Evolutionary conservation across 169 alveolate genomes (phyloP).

Genomic region (Plasmodium malariae): DNA sequence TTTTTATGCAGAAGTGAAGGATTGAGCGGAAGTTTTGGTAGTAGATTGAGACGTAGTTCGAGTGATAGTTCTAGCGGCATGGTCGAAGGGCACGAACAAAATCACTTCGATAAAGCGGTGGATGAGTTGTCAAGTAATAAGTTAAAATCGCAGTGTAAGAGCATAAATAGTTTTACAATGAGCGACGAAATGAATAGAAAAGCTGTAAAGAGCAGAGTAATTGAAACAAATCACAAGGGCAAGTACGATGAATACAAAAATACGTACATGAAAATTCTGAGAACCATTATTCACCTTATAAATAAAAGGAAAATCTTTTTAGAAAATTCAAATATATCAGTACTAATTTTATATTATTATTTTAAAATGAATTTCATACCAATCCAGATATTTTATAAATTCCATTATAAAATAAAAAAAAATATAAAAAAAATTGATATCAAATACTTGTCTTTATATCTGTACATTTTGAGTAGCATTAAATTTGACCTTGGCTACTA

Average conservation of each 20-base stretch:
- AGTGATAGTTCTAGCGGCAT: no score
- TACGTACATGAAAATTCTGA: constrained; percentile 39
- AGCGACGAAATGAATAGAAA: no score
- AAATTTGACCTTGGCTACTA: constrained; percentile 30
- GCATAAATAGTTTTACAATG: no score
- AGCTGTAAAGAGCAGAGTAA: no score
- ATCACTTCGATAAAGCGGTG: neutral
- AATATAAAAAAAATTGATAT: constrained; percentile 48
- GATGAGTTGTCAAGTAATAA: no score
- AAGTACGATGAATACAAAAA: constrained; percentile 31
- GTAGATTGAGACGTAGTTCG: no score
- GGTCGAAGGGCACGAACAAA: neutral
- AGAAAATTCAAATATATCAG: constrained; percentile 49
- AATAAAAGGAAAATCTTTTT: constrained; percentile 9
- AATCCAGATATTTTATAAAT: constrained; percentile 57
- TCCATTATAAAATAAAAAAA: constrained; percentile 42
- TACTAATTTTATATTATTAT: constrained; percentile 29
- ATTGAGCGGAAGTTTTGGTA: no score
- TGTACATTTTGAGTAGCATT: constrained; percentile 43
- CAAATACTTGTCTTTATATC: constrained; percentile 31
- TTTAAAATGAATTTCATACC: constrained; percentile 63
- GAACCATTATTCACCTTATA: constrained; percentile 31
- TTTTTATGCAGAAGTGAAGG: neutral
- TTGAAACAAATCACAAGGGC: neutral
- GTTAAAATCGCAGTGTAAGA: no score